Evolutionary conservation across 768 basidiomycete genomes (phyloP).

Genomic region (Xanthoconium purpureum): DNA sequence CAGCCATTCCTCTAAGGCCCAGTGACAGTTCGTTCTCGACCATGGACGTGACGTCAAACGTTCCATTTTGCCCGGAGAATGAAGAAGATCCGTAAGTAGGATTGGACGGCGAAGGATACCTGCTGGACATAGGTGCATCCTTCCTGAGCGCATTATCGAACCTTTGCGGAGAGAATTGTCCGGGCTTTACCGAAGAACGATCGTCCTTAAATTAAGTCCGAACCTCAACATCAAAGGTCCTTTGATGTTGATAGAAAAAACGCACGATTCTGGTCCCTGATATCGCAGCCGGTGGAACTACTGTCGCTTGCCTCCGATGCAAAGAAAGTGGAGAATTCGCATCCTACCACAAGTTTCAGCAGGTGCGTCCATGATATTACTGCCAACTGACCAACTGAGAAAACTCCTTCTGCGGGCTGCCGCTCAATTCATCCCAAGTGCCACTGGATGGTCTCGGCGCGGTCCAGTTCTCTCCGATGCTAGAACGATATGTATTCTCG

Average conservation of each 20-base stretch:
- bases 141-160: constrained; percentile 47
- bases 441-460: constrained; percentile 48
- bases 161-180: constrained; percentile 53
- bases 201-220: constrained; percentile 40
- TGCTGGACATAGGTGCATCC: constrained; percentile 36
- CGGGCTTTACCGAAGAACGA: constrained; percentile 44
- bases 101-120: constrained; percentile 50
- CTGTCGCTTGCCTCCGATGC: constrained; percentile 45
- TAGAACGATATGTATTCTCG: constrained; percentile 47
- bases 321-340: constrained; percentile 39
- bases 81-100: constrained; percentile 32
- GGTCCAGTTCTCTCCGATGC: constrained; percentile 52
- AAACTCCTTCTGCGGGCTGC: constrained; percentile 48
- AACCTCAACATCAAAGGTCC: constrained; percentile 18
- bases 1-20: constrained; percentile 58
- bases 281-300: constrained; percentile 37
- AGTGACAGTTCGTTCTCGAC: constrained; percentile 55
- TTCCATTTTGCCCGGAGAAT: constrained; percentile 30
- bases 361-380: constrained; percentile 1
- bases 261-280: constrained; percentile 41
- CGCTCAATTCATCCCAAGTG: constrained; percentile 57
- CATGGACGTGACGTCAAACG: constrained; percentile 39
- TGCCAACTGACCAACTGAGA: constrained; percentile 43
- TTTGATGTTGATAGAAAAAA: constrained; percentile 5
- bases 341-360: constrained; percentile 37